Evolutionary conservation across 805 yeast genomes (phyloP).

Genomic region (Candida vaughaniae): DNA sequence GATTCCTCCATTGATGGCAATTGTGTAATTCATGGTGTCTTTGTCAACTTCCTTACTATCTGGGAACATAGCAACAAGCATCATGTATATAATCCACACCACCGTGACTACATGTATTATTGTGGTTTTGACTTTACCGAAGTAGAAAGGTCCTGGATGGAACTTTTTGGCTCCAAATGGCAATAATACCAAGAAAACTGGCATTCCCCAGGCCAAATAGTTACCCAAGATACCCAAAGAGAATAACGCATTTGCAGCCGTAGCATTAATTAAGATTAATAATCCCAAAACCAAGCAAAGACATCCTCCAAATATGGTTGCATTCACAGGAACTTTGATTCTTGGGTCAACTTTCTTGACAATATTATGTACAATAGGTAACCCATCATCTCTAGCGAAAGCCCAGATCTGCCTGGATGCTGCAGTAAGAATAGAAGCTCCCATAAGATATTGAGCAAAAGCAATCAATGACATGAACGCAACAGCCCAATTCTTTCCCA

Average conservation of each 20-base stretch:
- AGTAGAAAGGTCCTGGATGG: constrained; percentile 64
- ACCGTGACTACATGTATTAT: constrained; percentile 45
- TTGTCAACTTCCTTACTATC: constrained; percentile 38
- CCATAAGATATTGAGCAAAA: constrained; percentile 65
- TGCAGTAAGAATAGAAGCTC: constrained; percentile 60
- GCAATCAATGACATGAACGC: constrained; percentile 61
- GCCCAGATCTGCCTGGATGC: constrained; percentile 74
- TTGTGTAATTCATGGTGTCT: constrained; percentile 65
- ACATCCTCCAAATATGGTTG: constrained; percentile 54
- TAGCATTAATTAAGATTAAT: constrained; percentile 54
- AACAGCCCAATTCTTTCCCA: constrained; percentile 65
- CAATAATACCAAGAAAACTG: constrained; percentile 54
- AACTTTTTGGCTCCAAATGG: constrained; percentile 51
- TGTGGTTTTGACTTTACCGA: constrained; percentile 51
- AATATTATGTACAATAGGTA: constrained; percentile 54
- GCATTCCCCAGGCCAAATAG: constrained; percentile 60
- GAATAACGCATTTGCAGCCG: constrained; percentile 69
- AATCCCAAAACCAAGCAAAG: constrained; percentile 54
- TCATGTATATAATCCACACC: constrained; percentile 51
- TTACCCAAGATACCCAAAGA: constrained; percentile 63
- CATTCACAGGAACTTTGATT: constrained; percentile 63
- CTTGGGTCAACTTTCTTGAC: constrained; percentile 57
- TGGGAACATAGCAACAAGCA: constrained; percentile 65
- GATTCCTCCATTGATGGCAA: constrained; percentile 60
- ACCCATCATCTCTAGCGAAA: constrained; percentile 73